A percentile compares a stretch with the other conserved stretches of the same genome.
Conservation (phyloP, 169 alveolate genomes). For the Blepharisma undulans region DNA sequence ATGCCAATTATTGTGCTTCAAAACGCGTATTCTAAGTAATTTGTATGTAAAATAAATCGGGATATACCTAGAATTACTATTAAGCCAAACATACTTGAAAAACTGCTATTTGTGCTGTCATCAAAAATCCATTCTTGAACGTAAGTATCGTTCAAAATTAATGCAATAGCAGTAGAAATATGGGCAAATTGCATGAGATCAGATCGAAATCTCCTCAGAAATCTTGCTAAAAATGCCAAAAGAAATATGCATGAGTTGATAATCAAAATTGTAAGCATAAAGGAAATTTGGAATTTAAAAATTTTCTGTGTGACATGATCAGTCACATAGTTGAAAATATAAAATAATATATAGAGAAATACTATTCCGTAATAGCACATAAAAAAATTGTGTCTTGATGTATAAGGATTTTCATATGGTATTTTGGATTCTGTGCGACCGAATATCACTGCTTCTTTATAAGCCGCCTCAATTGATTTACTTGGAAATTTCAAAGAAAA, state of each 20-base stretch:
- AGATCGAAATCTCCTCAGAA: neutral
- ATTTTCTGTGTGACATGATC: neutral
- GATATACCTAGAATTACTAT: neutral
- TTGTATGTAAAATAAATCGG: neutral
- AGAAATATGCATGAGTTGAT: neutral
- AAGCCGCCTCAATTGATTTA: neutral
- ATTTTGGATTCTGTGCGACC: neutral
- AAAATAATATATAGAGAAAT: too few relatives aligned
- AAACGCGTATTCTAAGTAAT: neutral
- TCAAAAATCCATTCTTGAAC: neutral
- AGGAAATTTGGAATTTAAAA: neutral
- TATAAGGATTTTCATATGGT: neutral
- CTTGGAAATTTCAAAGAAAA: neutral
- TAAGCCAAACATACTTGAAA: neutral
- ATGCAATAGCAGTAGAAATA: neutral
- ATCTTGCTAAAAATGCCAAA: neutral
- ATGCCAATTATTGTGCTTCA: neutral
- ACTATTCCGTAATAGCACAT: neutral
- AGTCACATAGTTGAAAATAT: neutral
- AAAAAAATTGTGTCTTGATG: neutral
- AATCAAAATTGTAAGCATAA: neutral
- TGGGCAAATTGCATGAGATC: neutral
- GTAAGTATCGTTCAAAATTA: neutral
- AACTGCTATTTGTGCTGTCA: neutral
- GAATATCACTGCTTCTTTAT: neutral